These are phyloP conservation scores for Gossypium rotundifolium DNA, from an alignment of 345 rosid genomes.

Conservation along the genomic window DNA sequence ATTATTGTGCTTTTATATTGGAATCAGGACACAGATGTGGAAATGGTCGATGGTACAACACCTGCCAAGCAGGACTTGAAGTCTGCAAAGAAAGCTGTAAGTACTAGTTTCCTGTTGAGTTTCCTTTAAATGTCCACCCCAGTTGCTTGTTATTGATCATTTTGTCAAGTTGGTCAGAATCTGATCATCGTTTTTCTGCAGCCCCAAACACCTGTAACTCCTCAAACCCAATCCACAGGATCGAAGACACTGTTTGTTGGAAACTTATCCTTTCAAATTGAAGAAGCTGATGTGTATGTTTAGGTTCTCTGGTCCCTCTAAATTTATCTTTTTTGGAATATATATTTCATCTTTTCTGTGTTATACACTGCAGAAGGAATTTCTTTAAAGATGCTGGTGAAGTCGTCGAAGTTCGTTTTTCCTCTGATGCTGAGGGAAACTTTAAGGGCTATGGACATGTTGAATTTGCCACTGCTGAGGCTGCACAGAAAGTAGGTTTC, in stretches of 20 bases:
- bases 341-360: not conserved
- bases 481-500: conserved; percentile 50
- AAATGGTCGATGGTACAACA: conserved; percentile 52
- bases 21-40: conserved; percentile 47
- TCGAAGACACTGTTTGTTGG: conserved; percentile 64
- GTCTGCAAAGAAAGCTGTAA: conserved; percentile 39
- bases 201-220: conserved; percentile 62
- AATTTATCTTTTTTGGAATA: too few relatives aligned
- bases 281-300: conserved; percentile 60
- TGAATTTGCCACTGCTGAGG: conserved; percentile 67
- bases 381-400: conserved; percentile 75
- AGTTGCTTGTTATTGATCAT: not conserved
- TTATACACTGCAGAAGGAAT: conserved; percentile 33
- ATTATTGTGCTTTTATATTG: not conserved
- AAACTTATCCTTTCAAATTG: conserved; percentile 56
- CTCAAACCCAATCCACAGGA: conserved; percentile 34
- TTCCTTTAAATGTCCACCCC: not conserved
- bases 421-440: conserved; percentile 37
- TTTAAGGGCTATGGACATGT: conserved; percentile 82
- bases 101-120: not conserved
- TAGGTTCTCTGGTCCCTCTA: not conserved
- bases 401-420: conserved; percentile 64
- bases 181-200: conserved; percentile 18
- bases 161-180: not conserved
- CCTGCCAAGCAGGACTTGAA: conserved; percentile 29